phyloP scores from a whole-genome alignment of 495 filamentous ascomycete genomes.

The Aspergillus avenaceus region DNA sequence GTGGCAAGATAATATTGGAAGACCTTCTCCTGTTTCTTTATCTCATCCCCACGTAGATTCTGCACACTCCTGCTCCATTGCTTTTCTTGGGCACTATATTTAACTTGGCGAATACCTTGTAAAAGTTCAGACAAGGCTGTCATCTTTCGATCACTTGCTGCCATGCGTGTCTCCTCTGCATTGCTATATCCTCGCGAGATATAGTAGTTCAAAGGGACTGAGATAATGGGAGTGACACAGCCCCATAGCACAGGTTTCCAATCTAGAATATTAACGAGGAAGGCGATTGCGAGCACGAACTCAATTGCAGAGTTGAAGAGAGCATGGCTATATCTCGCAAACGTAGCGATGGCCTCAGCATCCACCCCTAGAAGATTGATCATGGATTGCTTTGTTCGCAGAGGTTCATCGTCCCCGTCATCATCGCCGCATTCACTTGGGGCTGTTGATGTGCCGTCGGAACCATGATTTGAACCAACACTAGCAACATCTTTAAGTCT shows the following conservation, averaged over 20 bases:
- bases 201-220: conserved; percentile 60
- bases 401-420: conserved; percentile 1
- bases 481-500: conserved; percentile 6
- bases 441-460: background rate
- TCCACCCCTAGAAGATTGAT: conserved; percentile 72
- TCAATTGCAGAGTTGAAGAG: conserved; percentile 50
- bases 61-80: conserved; percentile 67
- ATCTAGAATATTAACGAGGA: conserved; percentile 60
- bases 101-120: conserved; percentile 74
- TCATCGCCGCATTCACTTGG: background rate
- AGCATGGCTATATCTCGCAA: conserved; percentile 52
- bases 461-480: background rate
- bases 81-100: conserved; percentile 68
- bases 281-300: conserved; percentile 56
- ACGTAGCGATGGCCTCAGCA: conserved; percentile 57
- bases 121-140: conserved; percentile 66
- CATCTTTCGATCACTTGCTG: conserved; percentile 65
- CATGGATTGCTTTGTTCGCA: conserved; percentile 49
- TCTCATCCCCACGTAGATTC: conserved; percentile 55
- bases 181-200: conserved; percentile 57
- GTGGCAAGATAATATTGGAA: conserved; percentile 46
- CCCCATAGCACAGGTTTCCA: conserved; percentile 61
- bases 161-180: conserved; percentile 64
- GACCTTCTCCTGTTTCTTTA: conserved; percentile 52
- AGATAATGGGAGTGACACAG: conserved; percentile 52